Conservation (phyloP, 1,284 basidiomycete species). For the Tilletia caries region DNA sequence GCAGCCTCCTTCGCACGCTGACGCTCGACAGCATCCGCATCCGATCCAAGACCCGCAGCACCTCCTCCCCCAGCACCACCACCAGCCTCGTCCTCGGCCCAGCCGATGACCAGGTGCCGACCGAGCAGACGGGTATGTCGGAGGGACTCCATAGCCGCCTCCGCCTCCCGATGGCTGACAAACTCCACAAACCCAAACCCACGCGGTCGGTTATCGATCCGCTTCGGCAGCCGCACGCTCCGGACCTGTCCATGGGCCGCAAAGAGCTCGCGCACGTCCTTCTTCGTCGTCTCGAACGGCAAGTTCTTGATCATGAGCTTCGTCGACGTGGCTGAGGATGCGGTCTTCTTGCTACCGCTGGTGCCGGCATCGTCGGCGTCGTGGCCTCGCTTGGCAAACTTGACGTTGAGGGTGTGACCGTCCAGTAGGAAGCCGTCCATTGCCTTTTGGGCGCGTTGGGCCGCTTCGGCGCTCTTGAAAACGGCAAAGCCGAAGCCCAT, state of each 20-base stretch:
- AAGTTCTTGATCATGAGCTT: slow-evolving; percentile 88
- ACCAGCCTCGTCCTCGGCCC: slow-evolving; percentile 71
- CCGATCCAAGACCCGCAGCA: not conserved
- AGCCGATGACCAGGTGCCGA: slow-evolving; percentile 86
- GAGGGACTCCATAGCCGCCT: slow-evolving; percentile 56
- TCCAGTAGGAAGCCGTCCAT: slow-evolving; percentile 81
- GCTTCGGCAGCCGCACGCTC: slow-evolving; percentile 61
- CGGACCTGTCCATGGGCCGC: slow-evolving; percentile 76
- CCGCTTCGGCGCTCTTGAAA: slow-evolving; percentile 72
- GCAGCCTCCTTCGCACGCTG: slow-evolving; percentile 30
- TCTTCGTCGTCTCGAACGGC: slow-evolving; percentile 91
- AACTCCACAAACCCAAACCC: slow-evolving; percentile 92
- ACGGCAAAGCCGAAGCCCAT: slow-evolving; percentile 98
- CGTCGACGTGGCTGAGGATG: slow-evolving; percentile 19
- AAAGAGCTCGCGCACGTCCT: slow-evolving; percentile 75
- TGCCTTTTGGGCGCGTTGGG: slow-evolving; percentile 71
- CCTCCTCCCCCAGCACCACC: not conserved
- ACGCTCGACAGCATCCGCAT: slow-evolving; percentile 27
- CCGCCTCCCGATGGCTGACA: slow-evolving; percentile 43
- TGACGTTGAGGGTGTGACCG: slow-evolving; percentile 77
- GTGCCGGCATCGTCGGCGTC: slow-evolving; percentile 60
- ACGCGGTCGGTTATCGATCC: slow-evolving; percentile 71
- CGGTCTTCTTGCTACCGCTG: slow-evolving; percentile 27
- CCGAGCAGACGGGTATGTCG: slow-evolving; percentile 93
- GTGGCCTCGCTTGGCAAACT: slow-evolving; percentile 79